phyloP scores from a whole-genome alignment of 768 basidiomycete species.

The Suillus brevipes region DNA sequence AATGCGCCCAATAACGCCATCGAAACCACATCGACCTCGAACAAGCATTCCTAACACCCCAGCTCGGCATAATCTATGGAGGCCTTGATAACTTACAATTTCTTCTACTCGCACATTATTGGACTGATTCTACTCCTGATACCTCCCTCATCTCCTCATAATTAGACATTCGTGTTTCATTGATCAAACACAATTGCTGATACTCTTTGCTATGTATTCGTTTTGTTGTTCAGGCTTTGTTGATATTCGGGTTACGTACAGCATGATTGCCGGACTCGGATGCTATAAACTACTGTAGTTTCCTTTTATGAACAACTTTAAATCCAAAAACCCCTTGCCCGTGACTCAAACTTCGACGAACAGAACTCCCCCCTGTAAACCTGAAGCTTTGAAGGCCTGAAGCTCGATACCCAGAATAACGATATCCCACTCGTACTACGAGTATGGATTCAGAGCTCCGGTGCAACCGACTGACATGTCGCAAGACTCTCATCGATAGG shows the following conservation, averaged over 20 bases:
- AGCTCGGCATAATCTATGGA: constrained; percentile 59
- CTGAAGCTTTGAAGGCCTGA: not conserved
- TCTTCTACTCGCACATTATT: constrained; percentile 13
- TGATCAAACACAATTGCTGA: constrained; percentile 27
- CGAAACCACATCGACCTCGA: constrained; percentile 52
- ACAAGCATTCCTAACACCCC: constrained; percentile 45
- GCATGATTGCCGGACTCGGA: not conserved
- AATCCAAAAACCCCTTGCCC: not conserved
- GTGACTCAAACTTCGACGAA: not conserved
- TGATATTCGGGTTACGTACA: not conserved
- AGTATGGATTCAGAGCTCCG: constrained; percentile 74
- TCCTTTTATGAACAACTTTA: not conserved
- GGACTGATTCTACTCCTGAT: constrained; percentile 15
- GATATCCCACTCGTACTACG: not conserved
- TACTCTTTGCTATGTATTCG: constrained; percentile 29
- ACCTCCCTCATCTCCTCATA: constrained; percentile 21
- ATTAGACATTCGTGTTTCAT: constrained; percentile 31
- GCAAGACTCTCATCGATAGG: constrained; percentile 66
- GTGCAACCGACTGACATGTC: constrained; percentile 79
- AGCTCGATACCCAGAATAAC: not conserved
- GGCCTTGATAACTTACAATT: constrained; percentile 47
- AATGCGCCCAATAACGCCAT: constrained; percentile 64
- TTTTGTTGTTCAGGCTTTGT: constrained; percentile 22
- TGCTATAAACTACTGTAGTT: not conserved
- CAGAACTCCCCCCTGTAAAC: not conserved